Conservation (phyloP, 805 yeast species). For the Jamesozyma jinghongensis region DNA sequence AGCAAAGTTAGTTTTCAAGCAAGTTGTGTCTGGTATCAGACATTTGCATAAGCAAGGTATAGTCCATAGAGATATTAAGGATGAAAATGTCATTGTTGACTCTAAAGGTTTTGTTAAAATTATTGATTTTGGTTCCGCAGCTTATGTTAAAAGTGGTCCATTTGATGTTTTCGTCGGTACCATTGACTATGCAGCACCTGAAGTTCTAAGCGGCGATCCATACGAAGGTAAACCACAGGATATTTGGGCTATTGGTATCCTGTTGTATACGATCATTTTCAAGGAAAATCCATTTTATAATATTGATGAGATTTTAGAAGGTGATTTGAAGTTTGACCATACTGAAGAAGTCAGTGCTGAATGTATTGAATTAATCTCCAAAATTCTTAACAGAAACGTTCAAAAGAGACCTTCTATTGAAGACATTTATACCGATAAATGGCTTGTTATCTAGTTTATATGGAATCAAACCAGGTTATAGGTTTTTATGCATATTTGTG, state of each 20-base stretch:
- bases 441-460: constrained; percentile 38
- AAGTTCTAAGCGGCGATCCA: constrained; percentile 78
- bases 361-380: constrained; percentile 51
- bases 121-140: constrained; percentile 94
- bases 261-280: constrained; percentile 80
- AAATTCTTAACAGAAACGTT: constrained; percentile 61
- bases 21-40: constrained; percentile 65
- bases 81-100: constrained; percentile 87
- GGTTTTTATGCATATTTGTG: neutral
- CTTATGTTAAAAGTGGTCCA: constrained; percentile 83
- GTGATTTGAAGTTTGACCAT: constrained; percentile 52
- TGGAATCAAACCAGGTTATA: neutral
- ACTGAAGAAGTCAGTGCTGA: constrained; percentile 40
- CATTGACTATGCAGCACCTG: constrained; percentile 96
- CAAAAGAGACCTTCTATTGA: constrained; percentile 63
- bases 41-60: constrained; percentile 82
- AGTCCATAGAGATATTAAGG: constrained; percentile 91
- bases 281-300: constrained; percentile 94
- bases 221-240: constrained; percentile 94
- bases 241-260: constrained; percentile 92
- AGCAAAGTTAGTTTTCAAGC: constrained; percentile 68
- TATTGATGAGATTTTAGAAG: constrained; percentile 92
- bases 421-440: constrained; percentile 58
- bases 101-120: constrained; percentile 70
- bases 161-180: constrained; percentile 98